Base-by-base conservation (phyloP, 2,329 filamentous ascomycete species). In the Botryotinia convoluta region DNA sequence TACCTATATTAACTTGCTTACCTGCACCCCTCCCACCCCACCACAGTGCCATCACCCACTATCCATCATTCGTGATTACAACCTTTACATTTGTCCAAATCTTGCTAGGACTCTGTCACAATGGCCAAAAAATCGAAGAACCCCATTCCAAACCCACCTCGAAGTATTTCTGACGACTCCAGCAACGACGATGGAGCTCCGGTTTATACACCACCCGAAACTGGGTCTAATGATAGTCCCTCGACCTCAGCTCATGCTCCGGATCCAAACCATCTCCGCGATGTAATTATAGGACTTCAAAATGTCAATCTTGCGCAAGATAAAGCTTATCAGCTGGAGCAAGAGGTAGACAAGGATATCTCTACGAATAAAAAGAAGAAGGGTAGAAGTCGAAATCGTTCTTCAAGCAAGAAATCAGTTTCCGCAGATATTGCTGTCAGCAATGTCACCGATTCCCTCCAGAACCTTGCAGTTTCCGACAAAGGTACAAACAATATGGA, bases 171-270 rank as follows among this genome's bases (percentile, higher is more conserved):
- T 22, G 54, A 70, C 26, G 26, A 32, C 32, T 70, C 68, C 18
- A 20, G 9, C 54, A 37, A 68, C 29, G 54, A 62, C 10, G 54
- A 70, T 70, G 68, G 68, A 45, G 68, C 57, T 44, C 54, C n/a
- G 18, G 26, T 70, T 62, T 70, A 70, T 37, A 70, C 68, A 26
- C 68, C 68, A 44, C 67, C 42, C 22, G 67, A 69, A 69, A 61
- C 51, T 18, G 67, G 61, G 32, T 54, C 22, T 35, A 54, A 20
- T 45, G 45, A 54, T 37, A 18, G 48, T 42, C 48, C n/a, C n/a
- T 68, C 65, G 22, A 42, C 35, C 48, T 57, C 65, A 42, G 22
- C 35, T 51, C n/a, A 57, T 32, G 18, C 26, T n/a, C n/a, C n/a
- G 29, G 65, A 57, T 18, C 2, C 35, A 57, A 57, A 18, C 29